phyloP scores from a whole-genome alignment of 306 rosid species.

The Delonix regia region DNA sequence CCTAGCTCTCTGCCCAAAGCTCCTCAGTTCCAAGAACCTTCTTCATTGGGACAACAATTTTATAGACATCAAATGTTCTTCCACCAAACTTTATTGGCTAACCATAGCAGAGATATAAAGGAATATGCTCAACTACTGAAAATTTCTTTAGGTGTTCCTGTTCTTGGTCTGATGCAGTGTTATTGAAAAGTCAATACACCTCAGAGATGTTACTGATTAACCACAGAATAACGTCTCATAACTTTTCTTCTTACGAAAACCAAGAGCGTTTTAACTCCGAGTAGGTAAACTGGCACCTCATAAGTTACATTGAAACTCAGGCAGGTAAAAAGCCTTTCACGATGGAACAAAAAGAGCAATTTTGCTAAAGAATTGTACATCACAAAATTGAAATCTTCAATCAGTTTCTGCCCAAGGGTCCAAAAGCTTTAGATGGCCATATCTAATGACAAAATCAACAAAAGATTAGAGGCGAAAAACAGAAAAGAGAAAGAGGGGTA shows the following conservation, averaged over 20 bases:
- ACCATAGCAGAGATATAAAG: not conserved
- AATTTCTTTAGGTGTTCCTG: not conserved
- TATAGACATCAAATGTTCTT: not conserved
- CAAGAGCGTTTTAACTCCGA: not conserved
- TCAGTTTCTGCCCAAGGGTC: conserved; percentile 52
- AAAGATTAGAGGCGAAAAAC: conserved; percentile 3
- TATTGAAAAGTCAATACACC: not conserved
- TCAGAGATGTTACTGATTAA: not conserved
- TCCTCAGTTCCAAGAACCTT: not conserved
- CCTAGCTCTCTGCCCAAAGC: not conserved
- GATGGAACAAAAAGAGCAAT: not conserved
- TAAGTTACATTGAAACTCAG: not conserved
- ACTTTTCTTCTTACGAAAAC: not conserved
- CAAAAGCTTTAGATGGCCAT: conserved; percentile 65
- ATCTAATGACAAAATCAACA: conserved; percentile 46
- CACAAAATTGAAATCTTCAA: not conserved
- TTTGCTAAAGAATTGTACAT: not conserved
- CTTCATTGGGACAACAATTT: not conserved
- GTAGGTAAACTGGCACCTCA: not conserved
- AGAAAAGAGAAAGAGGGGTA: not conserved
- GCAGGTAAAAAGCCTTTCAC: not conserved
- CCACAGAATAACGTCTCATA: not conserved
- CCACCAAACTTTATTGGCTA: not conserved
- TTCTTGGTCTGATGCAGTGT: not conserved
- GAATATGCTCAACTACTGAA: not conserved